Base-by-base conservation (phyloP, 2,329 filamentous ascomycete genomes). In the Colletotrichum endophyticum region DNA sequence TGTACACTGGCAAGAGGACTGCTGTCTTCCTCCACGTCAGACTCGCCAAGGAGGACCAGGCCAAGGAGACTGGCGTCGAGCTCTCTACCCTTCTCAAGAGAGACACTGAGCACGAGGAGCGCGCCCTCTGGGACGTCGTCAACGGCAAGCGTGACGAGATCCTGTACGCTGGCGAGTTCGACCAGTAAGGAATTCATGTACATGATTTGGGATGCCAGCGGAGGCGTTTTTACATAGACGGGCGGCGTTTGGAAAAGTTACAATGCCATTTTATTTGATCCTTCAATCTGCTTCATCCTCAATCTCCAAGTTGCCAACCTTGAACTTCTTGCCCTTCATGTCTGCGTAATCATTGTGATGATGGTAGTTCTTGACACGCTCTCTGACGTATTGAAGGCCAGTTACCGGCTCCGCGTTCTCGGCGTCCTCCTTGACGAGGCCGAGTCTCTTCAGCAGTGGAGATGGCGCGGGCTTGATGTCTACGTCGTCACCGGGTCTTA, bases 1-100 rank as follows among this genome's bases (percentile, higher is more conserved):
- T 93, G 79, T 93, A 86, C 79, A 89, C 85, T 15, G 91, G 91
- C 4, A 93, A 93, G 86, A 82, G 87, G 34, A 85, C 91, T 0
- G 91, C 89, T 7, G 91, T 93, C 1, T 91, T 84, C 66, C 75
- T 91, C 6, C 91, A 93, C 78, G 88, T 88, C 15, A 83, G 85
- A 79, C 81, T 89, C 19, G 87, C 85, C 63, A 82, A 83, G 0
- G 87, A 88, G 73, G 84, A 84, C 15, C 81, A 85, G 8, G 79
- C 80, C 0, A 79, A 80, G 19, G 81, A 87, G 78, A 78, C 78
- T 0, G 79, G 82, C 19, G 73, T 78, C 1, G 77, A 80, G 61
- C 81, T 84, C 5, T 71, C 79, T 5, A 72, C 81, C 9, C 12
- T 79, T 19, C 3, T 71, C 71, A 81, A 7, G 64, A 81, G n/a